Evolutionary conservation across 495 filamentous ascomycete genomes (phyloP).

Genomic region (Margaritispora aquatica): DNA sequence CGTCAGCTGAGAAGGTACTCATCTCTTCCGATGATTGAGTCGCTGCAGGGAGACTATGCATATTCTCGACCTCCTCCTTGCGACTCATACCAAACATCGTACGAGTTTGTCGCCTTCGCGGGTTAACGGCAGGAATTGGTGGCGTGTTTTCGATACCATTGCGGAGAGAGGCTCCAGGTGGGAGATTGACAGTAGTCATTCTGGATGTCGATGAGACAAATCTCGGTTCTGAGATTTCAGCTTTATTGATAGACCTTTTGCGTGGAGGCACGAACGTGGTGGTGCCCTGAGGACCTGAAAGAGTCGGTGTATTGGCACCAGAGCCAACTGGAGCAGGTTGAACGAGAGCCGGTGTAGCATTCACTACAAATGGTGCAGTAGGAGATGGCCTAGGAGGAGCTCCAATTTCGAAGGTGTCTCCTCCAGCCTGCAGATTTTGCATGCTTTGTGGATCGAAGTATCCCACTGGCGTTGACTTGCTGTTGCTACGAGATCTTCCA

Average conservation of each 20-base stretch:
- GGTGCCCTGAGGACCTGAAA: slow-evolving; percentile 18
- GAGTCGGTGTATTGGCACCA: slow-evolving; percentile 24
- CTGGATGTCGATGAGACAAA: slow-evolving; percentile 74
- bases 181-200: slow-evolving; percentile 59
- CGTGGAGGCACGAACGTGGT: slow-evolving; percentile 16
- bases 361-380: slow-evolving; percentile 44
- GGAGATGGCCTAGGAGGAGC: slow-evolving; percentile 45
- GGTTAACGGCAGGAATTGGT: slow-evolving; percentile 66
- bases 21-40: slow-evolving; percentile 23
- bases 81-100: slow-evolving; percentile 40
- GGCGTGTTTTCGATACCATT: slow-evolving; percentile 32
- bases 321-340: slow-evolving; percentile 30
- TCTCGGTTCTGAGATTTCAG: slow-evolving; percentile 76
- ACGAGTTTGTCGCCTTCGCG: slow-evolving; percentile 55
- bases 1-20: slow-evolving; percentile 25
- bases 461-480: slow-evolving; percentile 35
- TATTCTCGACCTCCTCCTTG: slow-evolving; percentile 13
- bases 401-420: slow-evolving; percentile 27
- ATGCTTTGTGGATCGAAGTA: slow-evolving; percentile 38
- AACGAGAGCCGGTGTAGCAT: slow-evolving; percentile 49
- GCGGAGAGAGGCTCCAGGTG: slow-evolving; percentile 34
- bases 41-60: slow-evolving; percentile 14
- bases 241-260: slow-evolving; percentile 66
- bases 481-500: slow-evolving; percentile 38
- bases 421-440: slow-evolving; percentile 27